Percentiles rank a stretch among this genome's conserved stretches.
These are phyloP conservation scores for Rhodotorula mucilaginosa DNA, from an alignment of 1,284 basidiomycete genomes.

Conservation along the genomic window DNA sequence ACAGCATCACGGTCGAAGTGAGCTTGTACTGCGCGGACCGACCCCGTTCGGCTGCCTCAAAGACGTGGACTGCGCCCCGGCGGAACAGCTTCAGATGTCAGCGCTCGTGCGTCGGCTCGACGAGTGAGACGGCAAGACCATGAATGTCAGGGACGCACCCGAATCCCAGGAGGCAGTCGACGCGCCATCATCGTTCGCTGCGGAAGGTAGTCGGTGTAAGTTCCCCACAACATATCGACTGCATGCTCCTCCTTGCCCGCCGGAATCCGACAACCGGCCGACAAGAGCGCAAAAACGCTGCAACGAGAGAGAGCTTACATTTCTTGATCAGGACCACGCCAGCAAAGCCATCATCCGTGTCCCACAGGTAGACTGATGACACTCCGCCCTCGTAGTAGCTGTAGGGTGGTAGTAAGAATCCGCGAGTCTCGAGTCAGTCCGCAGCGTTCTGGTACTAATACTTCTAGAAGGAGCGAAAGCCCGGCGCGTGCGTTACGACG, in stretches of 20 bases:
- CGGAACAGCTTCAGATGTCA: too few relatives aligned
- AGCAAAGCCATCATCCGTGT: slow-evolving; percentile 93
- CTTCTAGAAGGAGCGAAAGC: not conserved
- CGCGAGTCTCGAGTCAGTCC: not conserved
- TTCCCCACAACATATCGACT: not conserved
- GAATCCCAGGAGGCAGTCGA: slow-evolving; percentile 85
- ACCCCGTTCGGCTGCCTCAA: slow-evolving; percentile 85
- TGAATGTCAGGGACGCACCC: slow-evolving; percentile 5
- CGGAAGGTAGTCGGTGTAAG: not conserved
- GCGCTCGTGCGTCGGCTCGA: too few relatives aligned
- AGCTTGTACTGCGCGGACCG: slow-evolving; percentile 93
- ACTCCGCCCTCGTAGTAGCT: slow-evolving; percentile 96
- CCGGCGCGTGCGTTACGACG: not conserved
- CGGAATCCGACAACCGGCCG: not conserved
- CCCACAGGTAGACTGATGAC: slow-evolving; percentile 98
- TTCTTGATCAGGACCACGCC: slow-evolving; percentile 97
- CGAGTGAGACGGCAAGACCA: too few relatives aligned
- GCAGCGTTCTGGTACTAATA: not conserved
- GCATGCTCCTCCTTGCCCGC: not conserved
- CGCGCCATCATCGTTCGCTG: slow-evolving; percentile 39
- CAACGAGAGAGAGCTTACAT: slow-evolving; percentile 56
- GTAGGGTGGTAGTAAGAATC: too few relatives aligned
- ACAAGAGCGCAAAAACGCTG: not conserved
- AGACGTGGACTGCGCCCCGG: slow-evolving; percentile 72
- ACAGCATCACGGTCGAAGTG: slow-evolving; percentile 97